Evolutionary conservation across 2,329 filamentous ascomycete genomes (phyloP).

Genomic region (Alternaria incomplexa): DNA sequence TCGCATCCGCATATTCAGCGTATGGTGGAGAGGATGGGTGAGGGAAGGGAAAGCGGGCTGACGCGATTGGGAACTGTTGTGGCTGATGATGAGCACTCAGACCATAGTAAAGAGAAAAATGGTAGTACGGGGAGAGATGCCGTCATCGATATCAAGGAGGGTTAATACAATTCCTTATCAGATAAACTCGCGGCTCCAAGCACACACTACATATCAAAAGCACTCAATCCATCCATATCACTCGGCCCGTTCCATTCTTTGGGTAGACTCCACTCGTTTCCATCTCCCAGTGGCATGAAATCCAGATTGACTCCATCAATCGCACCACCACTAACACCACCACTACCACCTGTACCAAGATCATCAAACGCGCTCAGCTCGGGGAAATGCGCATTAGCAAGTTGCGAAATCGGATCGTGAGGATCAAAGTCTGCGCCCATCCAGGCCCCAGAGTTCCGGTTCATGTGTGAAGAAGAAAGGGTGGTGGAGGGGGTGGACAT

Average conservation of each 20-base stretch:
- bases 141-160: constrained; percentile 26
- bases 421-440: constrained; percentile 37
- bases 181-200: background rate
- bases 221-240: constrained; percentile 39
- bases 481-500: constrained; percentile 16
- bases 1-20: constrained; percentile 38
- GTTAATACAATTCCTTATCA: background rate
- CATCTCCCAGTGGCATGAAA: constrained; percentile 36
- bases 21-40: constrained; percentile 37
- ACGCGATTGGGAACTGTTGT: constrained; percentile 28
- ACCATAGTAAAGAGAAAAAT: background rate
- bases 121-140: constrained; percentile 26
- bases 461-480: background rate
- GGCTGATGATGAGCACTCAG: constrained; percentile 1
- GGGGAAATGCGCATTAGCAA: constrained; percentile 43
- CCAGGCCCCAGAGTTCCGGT: constrained; percentile 24
- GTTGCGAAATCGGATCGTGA: constrained; percentile 26
- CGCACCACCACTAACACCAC: background rate
- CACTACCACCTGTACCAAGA: background rate
- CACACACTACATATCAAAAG: constrained; percentile 11
- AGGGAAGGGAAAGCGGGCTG: constrained; percentile 35
- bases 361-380: constrained; percentile 31
- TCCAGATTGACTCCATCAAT: constrained; percentile 34
- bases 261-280: constrained; percentile 18
- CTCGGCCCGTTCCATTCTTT: constrained; percentile 22